A percentile compares a stretch with the other conserved stretches of the same genome.
These are phyloP conservation scores for Penicillium paradoxum DNA, from an alignment of 495 filamentous ascomycete species.

Conservation along the genomic window DNA sequence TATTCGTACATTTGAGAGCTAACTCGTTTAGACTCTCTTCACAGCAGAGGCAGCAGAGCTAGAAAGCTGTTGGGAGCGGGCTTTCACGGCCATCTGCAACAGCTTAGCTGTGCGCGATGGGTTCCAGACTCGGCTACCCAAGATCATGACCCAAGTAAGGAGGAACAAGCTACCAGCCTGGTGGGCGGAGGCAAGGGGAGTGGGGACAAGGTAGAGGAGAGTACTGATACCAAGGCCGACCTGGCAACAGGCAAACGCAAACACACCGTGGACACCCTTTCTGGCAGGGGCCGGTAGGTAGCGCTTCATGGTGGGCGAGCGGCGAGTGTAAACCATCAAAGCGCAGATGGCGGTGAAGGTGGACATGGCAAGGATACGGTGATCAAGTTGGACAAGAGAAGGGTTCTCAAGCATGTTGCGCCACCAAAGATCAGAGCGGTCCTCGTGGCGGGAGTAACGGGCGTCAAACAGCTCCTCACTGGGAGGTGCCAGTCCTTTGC, in stretches of 20 bases:
- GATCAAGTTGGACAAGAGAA: constrained; percentile 87
- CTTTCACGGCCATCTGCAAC: constrained; percentile 41
- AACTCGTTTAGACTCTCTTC: constrained; percentile 24
- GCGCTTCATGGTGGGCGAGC: constrained; percentile 54
- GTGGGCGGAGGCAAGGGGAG: constrained; percentile 81
- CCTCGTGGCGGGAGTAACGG: constrained; percentile 77
- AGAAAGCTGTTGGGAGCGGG: constrained; percentile 27
- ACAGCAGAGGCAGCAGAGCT: constrained; percentile 22
- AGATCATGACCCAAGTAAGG: constrained; percentile 71
- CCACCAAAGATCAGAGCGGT: constrained; percentile 83
- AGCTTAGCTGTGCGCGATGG: constrained; percentile 47
- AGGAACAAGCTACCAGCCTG: constrained; percentile 88
- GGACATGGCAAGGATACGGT: constrained; percentile 83
- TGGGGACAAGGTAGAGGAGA: constrained; percentile 87
- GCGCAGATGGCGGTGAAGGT: constrained; percentile 78
- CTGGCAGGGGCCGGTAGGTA: constrained; percentile 59
- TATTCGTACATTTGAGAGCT: constrained; percentile 16
- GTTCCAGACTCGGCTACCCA: constrained; percentile 61
- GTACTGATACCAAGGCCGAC: constrained; percentile 83
- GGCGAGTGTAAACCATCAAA: constrained; percentile 70
- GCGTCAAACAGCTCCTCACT: constrained; percentile 72
- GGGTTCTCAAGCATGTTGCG: constrained; percentile 97
- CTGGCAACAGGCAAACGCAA: constrained; percentile 79
- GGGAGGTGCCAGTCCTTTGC: constrained; percentile 73
- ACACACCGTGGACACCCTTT: constrained; percentile 71